These are phyloP conservation scores for Plasmodium billcollinsi DNA, from an alignment of 169 alveolate genomes.

Conservation along the genomic window DNA sequence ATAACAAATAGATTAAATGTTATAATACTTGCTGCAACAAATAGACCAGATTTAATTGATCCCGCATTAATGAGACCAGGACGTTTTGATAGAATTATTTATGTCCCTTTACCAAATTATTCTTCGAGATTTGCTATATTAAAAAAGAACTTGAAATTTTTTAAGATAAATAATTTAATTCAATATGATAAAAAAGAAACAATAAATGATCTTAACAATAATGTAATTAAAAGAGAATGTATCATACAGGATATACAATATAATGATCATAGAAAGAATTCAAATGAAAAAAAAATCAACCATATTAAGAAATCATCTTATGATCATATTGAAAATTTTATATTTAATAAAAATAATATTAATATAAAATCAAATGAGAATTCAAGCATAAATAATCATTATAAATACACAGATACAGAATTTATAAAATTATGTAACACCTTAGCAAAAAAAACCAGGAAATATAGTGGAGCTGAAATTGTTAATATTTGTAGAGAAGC, in stretches of 20 bases:
- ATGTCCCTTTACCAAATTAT: slow-evolving; percentile 98
- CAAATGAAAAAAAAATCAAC: not conserved
- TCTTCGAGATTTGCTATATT: slow-evolving; percentile 94
- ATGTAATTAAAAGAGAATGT: slow-evolving; percentile 4
- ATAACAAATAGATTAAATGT: slow-evolving; percentile 90
- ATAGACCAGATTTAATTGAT: slow-evolving; percentile 98
- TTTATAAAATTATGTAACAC: slow-evolving; percentile 81
- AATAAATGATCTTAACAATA: not conserved
- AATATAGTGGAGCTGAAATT: slow-evolving; percentile 96
- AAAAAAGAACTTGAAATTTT: slow-evolving; percentile 80
- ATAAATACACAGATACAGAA: slow-evolving; percentile 82
- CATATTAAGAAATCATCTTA: not conserved
- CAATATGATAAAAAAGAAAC: slow-evolving; percentile 2
- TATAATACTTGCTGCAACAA: slow-evolving; percentile 99
- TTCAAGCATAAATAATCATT: slow-evolving; percentile 79
- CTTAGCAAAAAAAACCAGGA: slow-evolving; percentile 94
- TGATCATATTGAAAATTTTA: not conserved
- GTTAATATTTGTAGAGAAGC: slow-evolving; percentile 93
- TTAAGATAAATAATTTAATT: slow-evolving; percentile 32
- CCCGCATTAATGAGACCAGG: slow-evolving; percentile 99
- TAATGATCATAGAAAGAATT: not conserved
- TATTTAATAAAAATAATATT: not conserved
- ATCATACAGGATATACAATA: slow-evolving; percentile 17
- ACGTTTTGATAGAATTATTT: slow-evolving; percentile 97
- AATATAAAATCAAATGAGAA: not conserved